A percentile compares a stretch with the other conserved stretches of the same genome.
Conservation (phyloP, 1,284 basidiomycete species). For the Butyriboletus pseudospeciosus region DNA sequence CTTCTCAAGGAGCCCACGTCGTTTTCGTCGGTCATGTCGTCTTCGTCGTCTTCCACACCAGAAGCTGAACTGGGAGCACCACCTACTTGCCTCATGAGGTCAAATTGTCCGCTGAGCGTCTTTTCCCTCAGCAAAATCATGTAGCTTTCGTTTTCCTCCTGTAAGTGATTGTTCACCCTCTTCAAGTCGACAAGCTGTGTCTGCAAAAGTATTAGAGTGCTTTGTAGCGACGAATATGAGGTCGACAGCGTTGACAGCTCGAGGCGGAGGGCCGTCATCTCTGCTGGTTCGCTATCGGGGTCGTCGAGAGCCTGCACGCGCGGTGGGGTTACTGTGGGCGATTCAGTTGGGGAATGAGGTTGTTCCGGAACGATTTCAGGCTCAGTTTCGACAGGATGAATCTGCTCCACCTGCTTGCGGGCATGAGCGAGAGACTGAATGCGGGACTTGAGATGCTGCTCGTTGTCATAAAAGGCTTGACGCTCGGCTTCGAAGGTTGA, state of each 20-base stretch:
- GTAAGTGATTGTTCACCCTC: constrained; percentile 73
- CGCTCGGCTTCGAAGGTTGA: constrained; percentile 78
- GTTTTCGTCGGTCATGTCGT: constrained; percentile 41
- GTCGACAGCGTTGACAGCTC: constrained; percentile 78
- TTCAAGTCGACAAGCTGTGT: constrained; percentile 73
- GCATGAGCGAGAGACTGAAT: constrained; percentile 72
- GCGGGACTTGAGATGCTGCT: constrained; percentile 81
- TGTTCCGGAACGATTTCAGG: constrained; percentile 24
- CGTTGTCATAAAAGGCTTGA: constrained; percentile 82
- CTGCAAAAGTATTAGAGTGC: constrained; percentile 69
- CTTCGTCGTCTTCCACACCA: constrained; percentile 49
- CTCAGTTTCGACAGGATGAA: constrained; percentile 22
- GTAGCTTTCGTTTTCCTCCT: constrained; percentile 94
- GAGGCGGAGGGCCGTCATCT: constrained; percentile 74
- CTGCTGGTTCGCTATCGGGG: constrained; percentile 69
- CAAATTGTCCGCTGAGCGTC: constrained; percentile 82
- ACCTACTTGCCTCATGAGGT: constrained; percentile 65
- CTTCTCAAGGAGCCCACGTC: constrained; percentile 57
- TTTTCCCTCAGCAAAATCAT: constrained; percentile 86
- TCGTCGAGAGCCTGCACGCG: constrained; percentile 49
- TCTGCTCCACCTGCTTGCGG: constrained; percentile 51
- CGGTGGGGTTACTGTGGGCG: constrained; percentile 21
- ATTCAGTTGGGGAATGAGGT: constrained; percentile 31
- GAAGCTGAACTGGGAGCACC: constrained; percentile 40
- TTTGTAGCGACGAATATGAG: constrained; percentile 74